These are phyloP conservation scores for Ceratocystis colombiana DNA, from an alignment of 2,329 filamentous ascomycete genomes.

Conservation along the genomic window DNA sequence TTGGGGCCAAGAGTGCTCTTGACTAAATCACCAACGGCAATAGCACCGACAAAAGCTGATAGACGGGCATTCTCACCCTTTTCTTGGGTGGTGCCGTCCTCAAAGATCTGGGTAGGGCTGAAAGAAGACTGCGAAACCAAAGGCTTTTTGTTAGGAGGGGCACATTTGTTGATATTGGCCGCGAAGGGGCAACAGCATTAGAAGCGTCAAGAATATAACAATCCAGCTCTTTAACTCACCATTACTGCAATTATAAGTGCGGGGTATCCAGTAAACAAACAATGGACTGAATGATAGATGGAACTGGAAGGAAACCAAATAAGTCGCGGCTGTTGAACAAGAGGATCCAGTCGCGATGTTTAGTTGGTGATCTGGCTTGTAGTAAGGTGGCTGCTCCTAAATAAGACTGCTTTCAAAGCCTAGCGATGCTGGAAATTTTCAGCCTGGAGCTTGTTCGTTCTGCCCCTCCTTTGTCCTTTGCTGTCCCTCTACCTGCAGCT, in stretches of 20 bases:
- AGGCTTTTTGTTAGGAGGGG: constrained; percentile 22
- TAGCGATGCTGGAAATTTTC: constrained; percentile 24
- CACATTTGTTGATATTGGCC: constrained; percentile 16
- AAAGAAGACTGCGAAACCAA: constrained; percentile 40
- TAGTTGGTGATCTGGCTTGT: constrained; percentile 24
- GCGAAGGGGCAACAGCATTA: background rate
- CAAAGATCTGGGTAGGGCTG: constrained; percentile 96
- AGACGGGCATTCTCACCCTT: constrained; percentile 99
- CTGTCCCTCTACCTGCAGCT: constrained; percentile 8
- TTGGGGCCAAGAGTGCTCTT: constrained; percentile 96
- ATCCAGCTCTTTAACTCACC: constrained; percentile 16
- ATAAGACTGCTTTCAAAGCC: constrained; percentile 11
- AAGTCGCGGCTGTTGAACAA: constrained; percentile 17
- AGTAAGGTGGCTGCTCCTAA: constrained; percentile 20
- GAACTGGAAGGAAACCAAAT: constrained; percentile 13
- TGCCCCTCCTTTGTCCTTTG: constrained; percentile 17
- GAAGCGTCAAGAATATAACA: background rate
- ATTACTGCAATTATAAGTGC: constrained; percentile 21
- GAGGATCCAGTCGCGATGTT: constrained; percentile 21
- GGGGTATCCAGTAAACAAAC: constrained; percentile 19
- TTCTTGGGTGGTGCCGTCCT: constrained; percentile 91
- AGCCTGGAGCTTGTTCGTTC: constrained; percentile 18
- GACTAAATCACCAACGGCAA: constrained; percentile 91
- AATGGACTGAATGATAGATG: background rate
- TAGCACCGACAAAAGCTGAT: constrained; percentile 94